Conservation (phyloP, 2,329 filamentous ascomycete species). For the Botrytis pseudocinerea region DNA sequence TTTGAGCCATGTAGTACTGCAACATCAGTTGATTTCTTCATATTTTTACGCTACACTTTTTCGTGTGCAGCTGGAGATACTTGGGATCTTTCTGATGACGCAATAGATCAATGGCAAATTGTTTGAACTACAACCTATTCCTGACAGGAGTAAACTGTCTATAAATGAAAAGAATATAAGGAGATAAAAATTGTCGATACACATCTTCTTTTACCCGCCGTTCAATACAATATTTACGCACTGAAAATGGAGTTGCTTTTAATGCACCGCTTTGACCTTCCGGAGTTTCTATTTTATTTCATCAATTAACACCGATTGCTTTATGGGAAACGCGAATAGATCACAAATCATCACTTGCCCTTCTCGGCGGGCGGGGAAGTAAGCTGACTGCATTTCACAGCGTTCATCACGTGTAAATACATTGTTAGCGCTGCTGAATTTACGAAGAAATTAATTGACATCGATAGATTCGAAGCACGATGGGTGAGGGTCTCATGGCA, state of each 20-base stretch:
- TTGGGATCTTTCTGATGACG: background rate
- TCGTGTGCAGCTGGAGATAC: background rate
- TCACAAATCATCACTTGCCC: conserved; percentile 2
- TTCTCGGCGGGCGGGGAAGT: conserved; percentile 16
- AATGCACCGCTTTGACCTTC: background rate
- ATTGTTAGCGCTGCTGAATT: background rate
- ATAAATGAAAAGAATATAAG: background rate
- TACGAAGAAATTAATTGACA: conserved; percentile 2
- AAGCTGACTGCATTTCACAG: conserved; percentile 21
- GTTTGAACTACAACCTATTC: background rate
- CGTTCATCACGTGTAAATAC: conserved; percentile 7
- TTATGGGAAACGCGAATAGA: background rate
- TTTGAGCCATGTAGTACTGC: conserved; percentile 4
- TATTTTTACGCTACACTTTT: background rate
- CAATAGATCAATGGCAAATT: background rate
- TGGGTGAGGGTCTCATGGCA: background rate
- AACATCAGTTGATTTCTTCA: background rate
- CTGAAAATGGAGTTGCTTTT: background rate
- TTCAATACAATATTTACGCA: background rate
- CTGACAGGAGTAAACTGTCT: background rate
- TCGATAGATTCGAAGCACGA: background rate
- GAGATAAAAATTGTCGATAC: background rate
- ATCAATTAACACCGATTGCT: background rate
- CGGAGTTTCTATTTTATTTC: background rate
- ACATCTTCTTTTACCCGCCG: background rate